Conservation (phyloP, 75 land plant genomes). For the Cunninghamia lanceolata region DNA sequence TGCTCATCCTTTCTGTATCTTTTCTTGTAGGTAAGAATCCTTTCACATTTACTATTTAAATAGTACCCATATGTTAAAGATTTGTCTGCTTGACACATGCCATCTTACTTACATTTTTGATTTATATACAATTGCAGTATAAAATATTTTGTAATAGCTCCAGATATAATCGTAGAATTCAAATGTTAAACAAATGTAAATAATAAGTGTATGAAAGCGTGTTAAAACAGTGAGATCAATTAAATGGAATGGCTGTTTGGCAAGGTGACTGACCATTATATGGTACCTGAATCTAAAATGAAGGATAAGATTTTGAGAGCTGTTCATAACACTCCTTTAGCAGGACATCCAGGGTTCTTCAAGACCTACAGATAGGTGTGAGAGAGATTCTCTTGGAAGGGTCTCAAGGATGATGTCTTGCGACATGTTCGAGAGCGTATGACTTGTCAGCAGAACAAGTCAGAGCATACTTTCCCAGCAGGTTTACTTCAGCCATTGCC, state of each 20-base stretch:
- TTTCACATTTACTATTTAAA: background rate
- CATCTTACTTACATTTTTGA: background rate
- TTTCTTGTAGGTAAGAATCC: conserved; percentile 70
- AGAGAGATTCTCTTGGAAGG: no score
- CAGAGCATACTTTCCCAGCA: no score
- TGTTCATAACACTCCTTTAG: background rate
- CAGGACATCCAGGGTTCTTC: background rate
- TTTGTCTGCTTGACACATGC: background rate
- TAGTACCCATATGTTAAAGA: background rate
- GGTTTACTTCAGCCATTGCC: no score
- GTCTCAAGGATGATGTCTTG: no score
- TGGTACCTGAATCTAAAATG: background rate
- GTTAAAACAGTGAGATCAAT: background rate
- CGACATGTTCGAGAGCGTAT: no score
- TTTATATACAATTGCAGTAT: background rate
- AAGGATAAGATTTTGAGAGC: no score
- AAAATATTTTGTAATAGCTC: background rate
- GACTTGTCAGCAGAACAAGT: no score
- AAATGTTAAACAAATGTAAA: background rate
- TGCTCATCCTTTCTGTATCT: conserved; percentile 84
- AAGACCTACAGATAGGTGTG: no score
- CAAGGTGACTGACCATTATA: background rate
- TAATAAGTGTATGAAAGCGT: background rate
- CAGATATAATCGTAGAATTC: background rate
- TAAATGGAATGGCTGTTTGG: background rate